phyloP scores from a whole-genome alignment of 345 rosid genomes.

The Odontarrhena argentea region DNA sequence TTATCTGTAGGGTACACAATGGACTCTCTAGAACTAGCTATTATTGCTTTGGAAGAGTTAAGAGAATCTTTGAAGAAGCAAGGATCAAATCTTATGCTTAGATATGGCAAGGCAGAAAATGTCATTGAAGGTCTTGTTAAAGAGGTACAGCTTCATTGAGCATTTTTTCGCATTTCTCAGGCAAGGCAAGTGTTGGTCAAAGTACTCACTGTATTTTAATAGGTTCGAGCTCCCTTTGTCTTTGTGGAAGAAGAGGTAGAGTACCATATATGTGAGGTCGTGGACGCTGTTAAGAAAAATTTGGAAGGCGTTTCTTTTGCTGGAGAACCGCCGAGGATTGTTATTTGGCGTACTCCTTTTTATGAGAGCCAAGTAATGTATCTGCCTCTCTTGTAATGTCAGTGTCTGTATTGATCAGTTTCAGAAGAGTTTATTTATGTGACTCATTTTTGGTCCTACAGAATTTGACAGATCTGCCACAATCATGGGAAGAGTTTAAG shows the following conservation, averaged over 20 bases:
- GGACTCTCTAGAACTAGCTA: slow-evolving; percentile 68
- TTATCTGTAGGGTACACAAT: slow-evolving; percentile 64
- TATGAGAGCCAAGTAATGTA: slow-evolving; percentile 60
- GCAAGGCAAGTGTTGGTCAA: slow-evolving; percentile 13
- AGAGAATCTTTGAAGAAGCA: slow-evolving; percentile 56
- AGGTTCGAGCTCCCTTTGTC: slow-evolving; percentile 65
- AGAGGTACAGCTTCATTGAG: slow-evolving; percentile 51
- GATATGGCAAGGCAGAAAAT: slow-evolving; percentile 68
- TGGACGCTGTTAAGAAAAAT: slow-evolving; percentile 48
- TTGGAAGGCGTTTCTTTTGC: slow-evolving; percentile 34
- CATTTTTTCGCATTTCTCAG: slow-evolving; percentile 16
- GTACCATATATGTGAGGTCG: slow-evolving; percentile 48
- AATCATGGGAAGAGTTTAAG: slow-evolving; percentile 60
- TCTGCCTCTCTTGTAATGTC: slow-evolving; percentile 15
- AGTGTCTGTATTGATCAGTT: background rate
- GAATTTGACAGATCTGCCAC: slow-evolving; percentile 61
- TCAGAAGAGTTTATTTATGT: slow-evolving; percentile 13
- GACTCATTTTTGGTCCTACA: slow-evolving; percentile 29
- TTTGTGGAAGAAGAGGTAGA: slow-evolving; percentile 84
- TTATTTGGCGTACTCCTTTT: slow-evolving; percentile 72
- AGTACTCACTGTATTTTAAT: slow-evolving; percentile 34
- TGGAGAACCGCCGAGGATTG: slow-evolving; percentile 42
- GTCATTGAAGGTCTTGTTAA: slow-evolving; percentile 58
- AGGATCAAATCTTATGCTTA: slow-evolving; percentile 79
- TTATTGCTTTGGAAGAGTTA: slow-evolving; percentile 67